Evolutionary conservation across 495 filamentous ascomycete genomes (phyloP).

Genomic region (Xylaria acuta): DNA sequence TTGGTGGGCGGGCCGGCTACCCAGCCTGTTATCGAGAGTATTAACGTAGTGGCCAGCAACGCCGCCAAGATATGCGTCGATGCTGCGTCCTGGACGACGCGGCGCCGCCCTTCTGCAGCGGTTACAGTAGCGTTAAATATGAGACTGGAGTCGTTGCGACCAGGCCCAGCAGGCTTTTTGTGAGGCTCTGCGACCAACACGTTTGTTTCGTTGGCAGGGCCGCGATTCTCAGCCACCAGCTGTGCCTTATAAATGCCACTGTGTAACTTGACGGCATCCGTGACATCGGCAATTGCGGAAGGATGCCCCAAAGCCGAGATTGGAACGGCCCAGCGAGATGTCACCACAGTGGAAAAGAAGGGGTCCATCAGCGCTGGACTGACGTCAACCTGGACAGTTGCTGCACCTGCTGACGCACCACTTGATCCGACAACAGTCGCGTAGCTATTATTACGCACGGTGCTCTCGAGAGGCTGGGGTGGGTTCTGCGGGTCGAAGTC

Average conservation of each 20-base stretch:
- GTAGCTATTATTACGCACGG: background rate
- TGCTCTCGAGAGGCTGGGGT: slow-evolving; percentile 25
- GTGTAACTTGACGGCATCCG: too few species aligned
- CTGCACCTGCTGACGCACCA: too few species aligned
- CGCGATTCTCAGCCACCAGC: too few species aligned
- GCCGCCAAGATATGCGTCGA: background rate
- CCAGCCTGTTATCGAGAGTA: background rate
- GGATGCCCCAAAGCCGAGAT: background rate
- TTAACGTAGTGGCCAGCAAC: background rate
- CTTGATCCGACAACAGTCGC: too few species aligned
- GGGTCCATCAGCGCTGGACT: background rate
- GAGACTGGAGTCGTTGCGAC: too few species aligned
- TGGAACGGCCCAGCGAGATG: background rate
- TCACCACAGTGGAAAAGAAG: background rate
- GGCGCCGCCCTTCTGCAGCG: background rate
- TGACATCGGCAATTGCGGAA: too few species aligned
- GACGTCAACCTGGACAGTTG: background rate
- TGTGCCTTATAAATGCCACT: too few species aligned
- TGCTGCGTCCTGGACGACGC: background rate
- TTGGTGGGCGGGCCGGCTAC: background rate
- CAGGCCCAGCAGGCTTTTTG: too few species aligned
- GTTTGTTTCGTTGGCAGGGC: too few species aligned
- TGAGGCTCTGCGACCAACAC: too few species aligned
- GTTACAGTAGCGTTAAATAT: background rate
- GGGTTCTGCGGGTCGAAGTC: slow-evolving; percentile 27